Conservation (phyloP, 371 early-diverging fungal genomes). For the Dipsacomyces acuminosporus region DNA sequence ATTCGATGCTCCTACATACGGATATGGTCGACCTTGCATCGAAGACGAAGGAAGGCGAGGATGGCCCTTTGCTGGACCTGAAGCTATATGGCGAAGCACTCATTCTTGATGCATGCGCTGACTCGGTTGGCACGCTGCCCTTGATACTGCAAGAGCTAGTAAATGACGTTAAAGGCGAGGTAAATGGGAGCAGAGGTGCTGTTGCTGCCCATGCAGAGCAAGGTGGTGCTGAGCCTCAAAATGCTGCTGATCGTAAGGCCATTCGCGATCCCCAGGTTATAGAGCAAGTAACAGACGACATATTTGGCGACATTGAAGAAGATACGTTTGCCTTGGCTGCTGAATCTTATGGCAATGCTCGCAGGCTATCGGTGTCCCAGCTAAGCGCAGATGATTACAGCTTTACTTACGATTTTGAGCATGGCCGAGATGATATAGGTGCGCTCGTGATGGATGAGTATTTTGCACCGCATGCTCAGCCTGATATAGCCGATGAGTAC, state of each 20-base stretch:
- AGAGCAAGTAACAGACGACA: conserved; percentile 21
- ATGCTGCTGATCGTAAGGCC: conserved; percentile 3
- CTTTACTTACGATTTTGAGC: conserved; percentile 43
- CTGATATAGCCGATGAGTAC: conserved; percentile 32
- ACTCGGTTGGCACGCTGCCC: conserved; percentile 65
- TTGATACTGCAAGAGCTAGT: conserved; percentile 50
- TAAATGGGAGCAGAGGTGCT: neutral
- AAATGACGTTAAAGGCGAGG: conserved; percentile 10
- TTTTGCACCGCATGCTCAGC: conserved; percentile 28
- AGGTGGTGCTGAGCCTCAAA: too few relatives aligned
- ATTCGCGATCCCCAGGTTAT: conserved; percentile 20
- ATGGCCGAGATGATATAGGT: conserved; percentile 34
- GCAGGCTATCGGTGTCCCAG: conserved; percentile 1
- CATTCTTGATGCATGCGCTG: conserved; percentile 67
- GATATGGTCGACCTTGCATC: conserved; percentile 41
- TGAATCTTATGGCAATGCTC: neutral
- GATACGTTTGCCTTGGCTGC: conserved; percentile 29
- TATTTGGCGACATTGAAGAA: conserved; percentile 43
- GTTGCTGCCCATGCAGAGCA: neutral
- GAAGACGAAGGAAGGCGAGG: conserved; percentile 29
- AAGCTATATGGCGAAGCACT: conserved; percentile 60
- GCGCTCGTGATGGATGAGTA: conserved; percentile 32
- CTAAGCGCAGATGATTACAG: conserved; percentile 12
- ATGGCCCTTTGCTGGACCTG: conserved; percentile 50
- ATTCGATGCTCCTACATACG: conserved; percentile 37